These are phyloP conservation scores for Dioszegia crocea DNA, from an alignment of 768 basidiomycete species.

Conservation along the genomic window DNA sequence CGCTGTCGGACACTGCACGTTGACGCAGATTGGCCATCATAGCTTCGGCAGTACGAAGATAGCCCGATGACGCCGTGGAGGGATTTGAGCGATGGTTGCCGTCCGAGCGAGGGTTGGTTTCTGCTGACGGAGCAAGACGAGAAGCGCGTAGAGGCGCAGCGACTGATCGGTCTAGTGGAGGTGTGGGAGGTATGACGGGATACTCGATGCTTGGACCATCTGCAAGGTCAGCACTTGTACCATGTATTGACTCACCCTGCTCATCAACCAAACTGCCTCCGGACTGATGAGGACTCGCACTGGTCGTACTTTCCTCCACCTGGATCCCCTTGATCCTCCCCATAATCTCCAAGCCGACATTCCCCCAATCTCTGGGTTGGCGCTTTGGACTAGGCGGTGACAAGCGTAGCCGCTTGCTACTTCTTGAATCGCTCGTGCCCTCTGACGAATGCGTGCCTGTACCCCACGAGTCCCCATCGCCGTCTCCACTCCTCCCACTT, in stretches of 20 bases:
- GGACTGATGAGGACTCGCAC: constrained; percentile 22
- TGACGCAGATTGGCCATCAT: constrained; percentile 78
- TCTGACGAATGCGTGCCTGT: constrained; percentile 11
- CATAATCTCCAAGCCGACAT: constrained; percentile 43
- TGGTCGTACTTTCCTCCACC: constrained; percentile 35
- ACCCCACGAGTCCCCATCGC: constrained; percentile 1
- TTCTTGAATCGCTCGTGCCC: constrained; percentile 15
- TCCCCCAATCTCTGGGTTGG: constrained; percentile 37
- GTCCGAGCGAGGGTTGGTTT: not conserved
- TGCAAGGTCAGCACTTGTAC: not conserved
- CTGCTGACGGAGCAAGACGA: not conserved
- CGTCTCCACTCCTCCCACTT: not conserved
- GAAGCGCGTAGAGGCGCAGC: not conserved
- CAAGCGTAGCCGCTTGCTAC: constrained; percentile 31
- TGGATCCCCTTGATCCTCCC: constrained; percentile 32
- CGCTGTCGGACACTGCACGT: constrained; percentile 36
- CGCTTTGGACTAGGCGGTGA: constrained; percentile 28
- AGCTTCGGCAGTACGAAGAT: constrained; percentile 70
- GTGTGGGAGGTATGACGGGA: constrained; percentile 28
- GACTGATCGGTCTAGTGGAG: constrained; percentile 13
- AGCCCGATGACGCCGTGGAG: constrained; percentile 50
- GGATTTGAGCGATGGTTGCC: constrained; percentile 38
- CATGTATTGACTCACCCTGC: constrained; percentile 13
- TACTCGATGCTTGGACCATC: constrained; percentile 23
- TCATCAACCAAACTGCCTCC: constrained; percentile 3